A percentile compares a stretch with the other conserved stretches of the same genome.
Evolutionary conservation across 2,329 filamentous ascomycete genomes (phyloP).

Genomic region (Calonectria ilicicola): DNA sequence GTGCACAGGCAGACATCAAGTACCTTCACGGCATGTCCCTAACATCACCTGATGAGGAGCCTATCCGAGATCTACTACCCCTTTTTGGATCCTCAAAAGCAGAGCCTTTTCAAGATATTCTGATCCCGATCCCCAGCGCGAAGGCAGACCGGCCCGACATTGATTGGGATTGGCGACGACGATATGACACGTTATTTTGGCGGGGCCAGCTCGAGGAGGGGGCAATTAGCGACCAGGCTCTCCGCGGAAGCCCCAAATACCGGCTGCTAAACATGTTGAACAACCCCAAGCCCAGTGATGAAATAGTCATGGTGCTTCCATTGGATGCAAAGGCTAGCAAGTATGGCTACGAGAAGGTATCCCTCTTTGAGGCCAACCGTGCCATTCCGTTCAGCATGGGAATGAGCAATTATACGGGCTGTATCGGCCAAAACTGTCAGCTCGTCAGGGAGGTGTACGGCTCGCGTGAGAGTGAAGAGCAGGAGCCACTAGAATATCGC

Average conservation of each 20-base stretch:
- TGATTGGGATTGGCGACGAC: conserved; percentile 65
- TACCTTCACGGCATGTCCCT: conserved; percentile 81
- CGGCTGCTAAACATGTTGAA: conserved; percentile 78
- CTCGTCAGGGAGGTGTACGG: conserved; percentile 47
- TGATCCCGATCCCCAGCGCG: conserved; percentile 72
- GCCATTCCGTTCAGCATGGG: conserved; percentile 68
- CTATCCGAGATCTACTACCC: conserved; percentile 75
- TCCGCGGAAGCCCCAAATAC: conserved; percentile 77
- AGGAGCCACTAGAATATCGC: conserved; percentile 71
- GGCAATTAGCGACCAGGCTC: conserved; percentile 59
- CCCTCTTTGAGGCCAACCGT: conserved; percentile 64
- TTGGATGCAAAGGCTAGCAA: conserved; percentile 46
- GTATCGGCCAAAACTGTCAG: conserved; percentile 59
- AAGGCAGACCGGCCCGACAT: conserved; percentile 56
- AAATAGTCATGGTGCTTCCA: conserved; percentile 69
- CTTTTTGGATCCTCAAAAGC: conserved; percentile 83
- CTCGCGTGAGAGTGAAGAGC: conserved; percentile 52
- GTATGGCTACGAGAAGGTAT: conserved; percentile 68
- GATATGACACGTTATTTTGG: conserved; percentile 78
- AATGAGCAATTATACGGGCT: conserved; percentile 68
- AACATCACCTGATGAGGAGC: conserved; percentile 70
- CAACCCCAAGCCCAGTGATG: conserved; percentile 63
- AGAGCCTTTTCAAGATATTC: conserved; percentile 79
- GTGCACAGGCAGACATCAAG: conserved; percentile 81
- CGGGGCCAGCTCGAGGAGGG: conserved; percentile 74